Percentiles rank a stretch among this genome's conserved stretches.
Conservation (phyloP, 306 rosid genomes). For the Sicyos edulis region DNA sequence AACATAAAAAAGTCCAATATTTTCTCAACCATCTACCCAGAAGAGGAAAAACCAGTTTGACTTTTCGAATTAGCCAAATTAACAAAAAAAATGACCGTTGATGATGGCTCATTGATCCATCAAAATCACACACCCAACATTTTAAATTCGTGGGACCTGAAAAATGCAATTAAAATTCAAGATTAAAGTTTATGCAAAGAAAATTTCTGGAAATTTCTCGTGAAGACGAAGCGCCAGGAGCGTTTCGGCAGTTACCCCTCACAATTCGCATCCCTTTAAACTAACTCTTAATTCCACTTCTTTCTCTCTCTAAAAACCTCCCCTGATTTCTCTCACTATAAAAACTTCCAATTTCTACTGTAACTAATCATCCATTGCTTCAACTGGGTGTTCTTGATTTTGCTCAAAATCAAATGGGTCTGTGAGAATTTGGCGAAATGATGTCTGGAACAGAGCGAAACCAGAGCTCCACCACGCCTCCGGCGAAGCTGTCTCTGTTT, state of each 20-base stretch:
- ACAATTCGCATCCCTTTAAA: conserved; percentile 32
- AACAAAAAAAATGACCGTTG: too few species aligned
- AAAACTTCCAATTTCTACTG: conserved; percentile 23
- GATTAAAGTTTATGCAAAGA: background rate
- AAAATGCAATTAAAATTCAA: background rate
- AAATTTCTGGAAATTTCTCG: conserved; percentile 38
- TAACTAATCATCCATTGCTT: conserved; percentile 16
- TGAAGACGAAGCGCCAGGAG: conserved; percentile 78
- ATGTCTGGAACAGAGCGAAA: conserved; percentile 10
- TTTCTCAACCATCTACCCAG: too few species aligned
- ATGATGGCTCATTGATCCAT: too few species aligned
- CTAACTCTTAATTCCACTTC: background rate
- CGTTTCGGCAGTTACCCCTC: conserved; percentile 35
- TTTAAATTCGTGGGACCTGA: too few species aligned
- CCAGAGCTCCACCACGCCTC: conserved; percentile 16
- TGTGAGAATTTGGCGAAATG: conserved; percentile 20
- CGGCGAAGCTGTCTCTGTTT: conserved; percentile 41
- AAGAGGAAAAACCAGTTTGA: too few species aligned
- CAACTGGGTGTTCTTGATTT: background rate
- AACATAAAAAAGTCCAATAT: too few species aligned
- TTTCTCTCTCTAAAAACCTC: conserved; percentile 18
- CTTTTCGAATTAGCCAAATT: too few species aligned
- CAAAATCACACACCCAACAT: too few species aligned
- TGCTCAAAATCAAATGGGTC: too few species aligned
- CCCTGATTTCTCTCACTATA: conserved; percentile 24